phyloP scores from a whole-genome alignment of 176 grass and related monocot species.

The Cenchrus americanus region DNA sequence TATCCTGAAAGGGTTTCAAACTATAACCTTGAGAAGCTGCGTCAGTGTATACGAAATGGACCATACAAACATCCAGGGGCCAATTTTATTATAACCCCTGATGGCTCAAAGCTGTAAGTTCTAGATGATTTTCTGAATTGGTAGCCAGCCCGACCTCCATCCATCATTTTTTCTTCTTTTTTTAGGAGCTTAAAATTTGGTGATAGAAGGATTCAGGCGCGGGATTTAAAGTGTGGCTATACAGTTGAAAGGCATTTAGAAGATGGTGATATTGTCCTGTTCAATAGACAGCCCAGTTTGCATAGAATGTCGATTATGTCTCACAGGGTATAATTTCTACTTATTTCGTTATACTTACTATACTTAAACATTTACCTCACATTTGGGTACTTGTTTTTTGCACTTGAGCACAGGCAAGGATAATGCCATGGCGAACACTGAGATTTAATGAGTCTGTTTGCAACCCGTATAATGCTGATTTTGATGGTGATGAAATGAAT shows the following conservation, averaged over 20 bases:
- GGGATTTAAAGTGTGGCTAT: conserved; percentile 84
- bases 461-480: conserved; percentile 99
- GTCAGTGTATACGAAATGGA: conserved; percentile 84
- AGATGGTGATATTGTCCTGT: conserved; percentile 93
- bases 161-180: conserved; percentile 22
- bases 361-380: conserved; percentile 37
- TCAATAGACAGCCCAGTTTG: conserved; percentile 96
- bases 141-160: conserved; percentile 30
- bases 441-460: conserved; percentile 99
- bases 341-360: conserved; percentile 13
- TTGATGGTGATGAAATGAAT: conserved; percentile 99
- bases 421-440: conserved; percentile 97
- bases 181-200: conserved; percentile 80
- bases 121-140: conserved; percentile 25
- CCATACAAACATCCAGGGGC: conserved; percentile 93
- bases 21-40: conserved; percentile 89
- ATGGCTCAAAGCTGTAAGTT: conserved; percentile 75
- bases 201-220: conserved; percentile 75
- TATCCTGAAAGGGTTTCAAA: conserved; percentile 89
- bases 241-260: conserved; percentile 97
- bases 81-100: conserved; percentile 69
- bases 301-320: conserved; percentile 99
- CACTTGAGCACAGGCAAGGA: conserved; percentile 76
- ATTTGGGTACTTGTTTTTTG: conserved; percentile 25
- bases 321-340: conserved; percentile 64